phyloP scores from a whole-genome alignment of 495 filamentous ascomycete species.

The Jackrogersella minutella region DNA sequence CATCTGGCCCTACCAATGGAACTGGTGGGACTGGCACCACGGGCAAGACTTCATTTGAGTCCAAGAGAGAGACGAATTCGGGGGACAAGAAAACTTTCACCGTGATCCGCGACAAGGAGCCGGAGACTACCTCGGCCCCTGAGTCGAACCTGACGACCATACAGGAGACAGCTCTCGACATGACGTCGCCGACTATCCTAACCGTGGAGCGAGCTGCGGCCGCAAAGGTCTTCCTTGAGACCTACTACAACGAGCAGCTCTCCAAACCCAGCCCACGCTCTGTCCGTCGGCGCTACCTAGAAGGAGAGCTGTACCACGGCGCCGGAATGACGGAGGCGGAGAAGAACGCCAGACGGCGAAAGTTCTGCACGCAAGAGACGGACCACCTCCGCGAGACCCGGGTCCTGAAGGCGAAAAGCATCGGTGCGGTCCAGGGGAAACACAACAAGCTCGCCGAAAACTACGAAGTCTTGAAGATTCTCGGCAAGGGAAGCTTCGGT shows the following conservation, averaged over 20 bases:
- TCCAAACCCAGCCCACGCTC: conserved; percentile 64
- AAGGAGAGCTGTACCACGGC: conserved; percentile 64
- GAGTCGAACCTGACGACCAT: conserved; percentile 52
- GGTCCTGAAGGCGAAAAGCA: conserved; percentile 68
- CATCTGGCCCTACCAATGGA: conserved; percentile 41
- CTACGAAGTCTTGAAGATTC: conserved; percentile 82
- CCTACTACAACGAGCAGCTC: conserved; percentile 75
- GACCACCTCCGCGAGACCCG: conserved; percentile 79
- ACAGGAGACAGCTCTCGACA: conserved; percentile 49
- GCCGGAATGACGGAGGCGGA: conserved; percentile 64
- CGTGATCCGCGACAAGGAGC: conserved; percentile 38
- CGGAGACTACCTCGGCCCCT: conserved; percentile 32
- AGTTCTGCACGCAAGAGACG: conserved; percentile 72
- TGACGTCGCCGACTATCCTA: conserved; percentile 66
- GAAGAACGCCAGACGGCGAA: conserved; percentile 58
- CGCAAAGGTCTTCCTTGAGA: conserved; percentile 88
- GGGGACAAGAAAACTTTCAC: conserved; percentile 37
- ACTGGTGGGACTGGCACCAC: conserved; percentile 46
- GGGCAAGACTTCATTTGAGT: conserved; percentile 53
- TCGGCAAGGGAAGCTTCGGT: conserved; percentile 96
- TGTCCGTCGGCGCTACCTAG: conserved; percentile 71
- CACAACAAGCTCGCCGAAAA: conserved; percentile 52
- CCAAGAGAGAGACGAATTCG: conserved; percentile 42
- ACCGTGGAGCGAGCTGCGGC: conserved; percentile 81
- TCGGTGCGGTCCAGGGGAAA: conserved; percentile 41